Evolutionary conservation across 2,329 filamentous ascomycete genomes (phyloP).

Genomic region (Talaromyces sp.): DNA sequence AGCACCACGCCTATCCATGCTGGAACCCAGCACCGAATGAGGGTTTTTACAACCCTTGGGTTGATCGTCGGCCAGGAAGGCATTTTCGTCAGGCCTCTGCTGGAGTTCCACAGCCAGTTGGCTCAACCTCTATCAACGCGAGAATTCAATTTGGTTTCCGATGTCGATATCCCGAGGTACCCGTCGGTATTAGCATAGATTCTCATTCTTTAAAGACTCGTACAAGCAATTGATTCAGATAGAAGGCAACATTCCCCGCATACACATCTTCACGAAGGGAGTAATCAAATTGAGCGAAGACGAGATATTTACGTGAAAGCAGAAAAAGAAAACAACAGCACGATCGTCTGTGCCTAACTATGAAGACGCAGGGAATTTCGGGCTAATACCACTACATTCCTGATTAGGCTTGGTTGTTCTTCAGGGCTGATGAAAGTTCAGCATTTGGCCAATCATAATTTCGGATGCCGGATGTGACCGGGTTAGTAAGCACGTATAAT

Average conservation of each 20-base stretch:
- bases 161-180: background rate
- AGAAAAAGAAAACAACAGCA: background rate
- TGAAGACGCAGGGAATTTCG: background rate
- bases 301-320: background rate
- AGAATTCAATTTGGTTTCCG: background rate
- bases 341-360: background rate
- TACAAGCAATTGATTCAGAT: background rate
- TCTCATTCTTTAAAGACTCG: background rate
- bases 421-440: background rate
- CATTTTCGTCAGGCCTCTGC: background rate
- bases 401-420: background rate
- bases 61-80: slow-evolving; percentile 46
- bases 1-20: slow-evolving; percentile 47
- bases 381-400: background rate
- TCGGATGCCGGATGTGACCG: background rate
- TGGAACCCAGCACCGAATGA: slow-evolving; percentile 48
- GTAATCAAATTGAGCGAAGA: background rate
- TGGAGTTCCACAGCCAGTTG: background rate
- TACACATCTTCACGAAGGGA: background rate
- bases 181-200: background rate
- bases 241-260: no score
- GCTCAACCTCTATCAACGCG: background rate
- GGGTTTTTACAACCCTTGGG: slow-evolving; percentile 44
- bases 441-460: background rate
- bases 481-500: background rate